These are phyloP conservation scores for Trametes versicolor DNA, from an alignment of 1,284 basidiomycete genomes.

Conservation along the genomic window DNA sequence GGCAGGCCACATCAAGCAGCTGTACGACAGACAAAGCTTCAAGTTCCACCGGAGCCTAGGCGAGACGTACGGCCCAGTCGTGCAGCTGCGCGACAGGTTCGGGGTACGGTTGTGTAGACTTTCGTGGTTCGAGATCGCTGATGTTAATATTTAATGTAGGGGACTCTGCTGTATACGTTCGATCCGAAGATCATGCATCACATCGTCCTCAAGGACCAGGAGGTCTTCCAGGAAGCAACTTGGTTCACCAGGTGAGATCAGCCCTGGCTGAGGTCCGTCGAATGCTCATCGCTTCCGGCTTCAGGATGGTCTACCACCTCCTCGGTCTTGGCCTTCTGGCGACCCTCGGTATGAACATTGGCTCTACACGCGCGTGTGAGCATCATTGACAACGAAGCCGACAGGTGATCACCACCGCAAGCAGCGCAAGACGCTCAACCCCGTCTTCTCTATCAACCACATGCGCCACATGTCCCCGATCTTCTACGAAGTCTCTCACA, in stretches of 20 bases:
- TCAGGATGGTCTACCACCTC: neutral
- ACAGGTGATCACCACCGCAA: conserved; percentile 28
- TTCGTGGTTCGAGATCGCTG: neutral
- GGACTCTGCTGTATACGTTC: conserved; percentile 37
- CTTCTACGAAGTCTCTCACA: conserved; percentile 32
- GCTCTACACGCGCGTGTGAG: neutral
- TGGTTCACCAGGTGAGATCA: conserved; percentile 26
- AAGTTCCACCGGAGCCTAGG: conserved; percentile 31
- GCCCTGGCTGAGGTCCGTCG: neutral
- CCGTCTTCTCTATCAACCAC: conserved; percentile 38
- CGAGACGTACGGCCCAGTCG: conserved; percentile 35
- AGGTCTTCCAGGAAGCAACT: conserved; percentile 40
- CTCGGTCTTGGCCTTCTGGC: conserved; percentile 25
- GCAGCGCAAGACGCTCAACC: conserved; percentile 39
- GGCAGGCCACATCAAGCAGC: conserved; percentile 30
- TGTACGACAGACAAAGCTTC: conserved; percentile 30
- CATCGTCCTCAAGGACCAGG: conserved; percentile 46
- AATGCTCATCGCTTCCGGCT: too few relatives aligned
- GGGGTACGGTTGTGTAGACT: conserved; percentile 16
- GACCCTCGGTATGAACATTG: conserved; percentile 15
- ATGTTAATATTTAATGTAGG: conserved; percentile 16
- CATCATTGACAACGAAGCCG: neutral
- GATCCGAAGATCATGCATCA: conserved; percentile 43
- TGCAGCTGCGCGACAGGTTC: conserved; percentile 28
- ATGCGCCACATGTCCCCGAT: conserved; percentile 40